A percentile compares a stretch with the other conserved stretches of the same genome.
Conservation (phyloP, 2,329 filamentous ascomycete genomes). For the Aureobasidium uvarum region DNA sequence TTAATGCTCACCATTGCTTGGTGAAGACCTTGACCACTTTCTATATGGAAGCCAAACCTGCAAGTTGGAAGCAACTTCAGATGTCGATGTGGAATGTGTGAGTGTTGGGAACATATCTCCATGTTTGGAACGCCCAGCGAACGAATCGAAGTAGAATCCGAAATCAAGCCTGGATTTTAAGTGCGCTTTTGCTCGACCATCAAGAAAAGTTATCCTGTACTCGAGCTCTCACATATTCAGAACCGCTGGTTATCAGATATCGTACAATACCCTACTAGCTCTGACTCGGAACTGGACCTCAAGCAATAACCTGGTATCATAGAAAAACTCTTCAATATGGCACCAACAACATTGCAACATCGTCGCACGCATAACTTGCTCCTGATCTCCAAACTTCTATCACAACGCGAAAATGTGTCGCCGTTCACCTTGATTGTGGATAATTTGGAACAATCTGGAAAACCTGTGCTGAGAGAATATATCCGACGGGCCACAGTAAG, state of each 20-base stretch:
- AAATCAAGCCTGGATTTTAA: not conserved
- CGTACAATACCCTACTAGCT: not conserved
- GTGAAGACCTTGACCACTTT: not conserved
- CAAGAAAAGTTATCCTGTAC: not conserved
- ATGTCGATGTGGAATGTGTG: not conserved
- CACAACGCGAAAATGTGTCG: slow-evolving; percentile 73
- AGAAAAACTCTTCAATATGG: slow-evolving; percentile 46
- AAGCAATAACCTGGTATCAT: not conserved
- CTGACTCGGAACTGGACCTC: not conserved
- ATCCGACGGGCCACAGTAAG: slow-evolving; percentile 68
- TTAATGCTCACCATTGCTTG: not conserved
- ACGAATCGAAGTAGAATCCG: not conserved
- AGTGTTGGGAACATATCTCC: not conserved
- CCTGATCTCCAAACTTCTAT: slow-evolving; percentile 77
- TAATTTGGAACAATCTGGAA: slow-evolving; percentile 75
- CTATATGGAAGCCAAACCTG: not conserved
- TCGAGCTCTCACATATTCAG: not conserved
- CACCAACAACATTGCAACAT: slow-evolving; percentile 60
- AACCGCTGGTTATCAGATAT: not conserved
- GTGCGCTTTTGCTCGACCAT: too few relatives aligned
- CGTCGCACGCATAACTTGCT: slow-evolving; percentile 80
- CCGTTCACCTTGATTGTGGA: slow-evolving; percentile 86
- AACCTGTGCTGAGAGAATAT: slow-evolving; percentile 69
- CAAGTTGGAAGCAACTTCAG: not conserved
- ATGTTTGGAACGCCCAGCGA: not conserved